phyloP scores from a whole-genome alignment of 2,329 filamentous ascomycete genomes.

The Cadophora luteo-olivacea region DNA sequence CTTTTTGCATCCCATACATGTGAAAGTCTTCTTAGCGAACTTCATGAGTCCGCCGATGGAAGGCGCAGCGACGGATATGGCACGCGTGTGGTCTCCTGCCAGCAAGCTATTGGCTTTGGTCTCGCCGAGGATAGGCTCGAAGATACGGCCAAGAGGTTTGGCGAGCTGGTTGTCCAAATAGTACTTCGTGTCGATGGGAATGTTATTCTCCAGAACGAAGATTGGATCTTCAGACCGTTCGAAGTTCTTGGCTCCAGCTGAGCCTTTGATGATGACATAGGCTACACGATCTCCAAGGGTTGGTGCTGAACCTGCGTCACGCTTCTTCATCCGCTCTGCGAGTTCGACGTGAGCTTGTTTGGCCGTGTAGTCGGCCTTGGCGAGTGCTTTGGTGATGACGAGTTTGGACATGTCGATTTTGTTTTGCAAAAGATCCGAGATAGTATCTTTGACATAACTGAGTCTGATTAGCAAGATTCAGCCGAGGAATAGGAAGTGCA shows the following conservation, averaged over 20 bases:
- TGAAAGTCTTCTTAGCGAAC: conserved; percentile 96
- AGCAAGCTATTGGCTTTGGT: conserved; percentile 87
- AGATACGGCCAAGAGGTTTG: conserved; percentile 92
- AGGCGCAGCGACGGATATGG: conserved; percentile 90
- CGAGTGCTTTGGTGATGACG: conserved; percentile 96
- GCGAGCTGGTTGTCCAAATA: conserved; percentile 98
- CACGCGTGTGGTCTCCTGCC: conserved; percentile 92
- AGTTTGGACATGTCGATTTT: conserved; percentile 99
- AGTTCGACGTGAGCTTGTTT: conserved; percentile 98
- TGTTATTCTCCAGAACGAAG: conserved; percentile 95
- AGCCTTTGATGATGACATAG: conserved; percentile 96
- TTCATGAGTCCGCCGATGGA: conserved; percentile 96
- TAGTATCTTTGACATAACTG: conserved; percentile 95
- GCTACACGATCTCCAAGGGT: conserved; percentile 94
- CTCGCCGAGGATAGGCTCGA: conserved; percentile 96
- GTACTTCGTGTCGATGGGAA: conserved; percentile 97
- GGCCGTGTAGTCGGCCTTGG: conserved; percentile 86
- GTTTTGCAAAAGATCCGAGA: conserved; percentile 94
- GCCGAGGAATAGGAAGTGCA: conserved; percentile 48
- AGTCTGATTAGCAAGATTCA: conserved; percentile 38
- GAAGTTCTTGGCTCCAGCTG: conserved; percentile 90
- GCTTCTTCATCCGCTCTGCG: conserved; percentile 95
- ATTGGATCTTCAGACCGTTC: conserved; percentile 97
- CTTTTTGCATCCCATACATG: conserved; percentile 99
- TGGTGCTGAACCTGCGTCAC: conserved; percentile 92